Evolutionary conservation across 2,329 filamentous ascomycete species (phyloP).

Genomic region (Paracoccidioides lutzii): DNA sequence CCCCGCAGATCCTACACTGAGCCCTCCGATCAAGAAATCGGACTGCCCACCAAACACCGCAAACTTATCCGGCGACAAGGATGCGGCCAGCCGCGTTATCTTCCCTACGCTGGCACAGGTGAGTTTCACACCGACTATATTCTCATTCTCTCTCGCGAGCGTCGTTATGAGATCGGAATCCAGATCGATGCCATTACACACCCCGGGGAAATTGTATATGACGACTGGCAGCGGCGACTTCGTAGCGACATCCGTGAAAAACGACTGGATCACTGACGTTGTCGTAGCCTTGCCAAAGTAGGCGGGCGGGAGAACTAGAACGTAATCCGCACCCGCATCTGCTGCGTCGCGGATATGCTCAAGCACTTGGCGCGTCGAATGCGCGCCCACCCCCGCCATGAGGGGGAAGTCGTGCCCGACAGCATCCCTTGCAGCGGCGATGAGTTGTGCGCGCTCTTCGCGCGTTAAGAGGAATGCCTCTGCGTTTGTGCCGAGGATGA

Average conservation of each 20-base stretch:
- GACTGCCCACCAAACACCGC: conserved; percentile 59
- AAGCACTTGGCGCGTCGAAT: conserved; percentile 51
- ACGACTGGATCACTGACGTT: conserved; percentile 43
- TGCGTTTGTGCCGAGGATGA: conserved; percentile 44
- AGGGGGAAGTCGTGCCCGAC: conserved; percentile 43
- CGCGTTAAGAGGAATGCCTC: conserved; percentile 46
- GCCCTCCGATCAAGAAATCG: conserved; percentile 51
- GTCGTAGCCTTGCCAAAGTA: conserved; percentile 54
- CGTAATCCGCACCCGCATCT: conserved; percentile 49
- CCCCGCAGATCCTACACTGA: conserved; percentile 41
- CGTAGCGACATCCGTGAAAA: conserved; percentile 46
- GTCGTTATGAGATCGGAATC: conserved; percentile 49
- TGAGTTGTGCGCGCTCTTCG: conserved; percentile 46
- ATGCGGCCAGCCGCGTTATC: conserved; percentile 43
- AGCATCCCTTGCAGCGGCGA: conserved; percentile 43
- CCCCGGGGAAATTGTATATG: conserved; percentile 56
- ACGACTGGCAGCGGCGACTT: conserved; percentile 45
- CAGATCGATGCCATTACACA: conserved; percentile 55
- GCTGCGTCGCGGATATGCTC: conserved; percentile 47
- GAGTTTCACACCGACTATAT: conserved; percentile 53
- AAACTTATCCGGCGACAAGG: conserved; percentile 45
- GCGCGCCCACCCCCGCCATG: conserved; percentile 51
- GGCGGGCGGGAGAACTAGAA: conserved; percentile 48
- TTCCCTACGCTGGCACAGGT: conserved; percentile 52
- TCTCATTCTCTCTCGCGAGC: conserved; percentile 37